Evolutionary conservation across 2,329 filamentous ascomycete species (phyloP).

Genomic region (Pseudogymnoascus verrucosus): DNA sequence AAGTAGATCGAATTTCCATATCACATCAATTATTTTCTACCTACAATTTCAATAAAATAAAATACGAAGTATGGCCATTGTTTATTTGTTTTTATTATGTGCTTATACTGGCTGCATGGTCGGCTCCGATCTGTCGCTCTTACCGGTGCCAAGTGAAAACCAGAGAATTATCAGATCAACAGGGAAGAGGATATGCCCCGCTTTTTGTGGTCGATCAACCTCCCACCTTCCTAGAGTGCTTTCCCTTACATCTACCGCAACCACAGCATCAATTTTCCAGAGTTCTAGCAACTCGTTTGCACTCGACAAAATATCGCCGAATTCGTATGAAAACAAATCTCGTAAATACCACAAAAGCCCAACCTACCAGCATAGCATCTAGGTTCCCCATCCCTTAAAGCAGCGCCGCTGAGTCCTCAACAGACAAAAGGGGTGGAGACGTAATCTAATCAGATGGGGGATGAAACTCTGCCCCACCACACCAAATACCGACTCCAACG

Average conservation of each 20-base stretch:
- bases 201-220: not conserved
- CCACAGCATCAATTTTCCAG: not conserved
- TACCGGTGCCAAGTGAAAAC: not conserved
- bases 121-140: not conserved
- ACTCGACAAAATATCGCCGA: not conserved
- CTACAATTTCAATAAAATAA: not conserved
- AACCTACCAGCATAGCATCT: not conserved
- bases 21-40: not conserved
- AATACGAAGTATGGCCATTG: not conserved
- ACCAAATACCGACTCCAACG: not conserved
- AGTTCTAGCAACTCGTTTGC: not conserved
- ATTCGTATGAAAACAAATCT: not conserved
- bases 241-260: not conserved
- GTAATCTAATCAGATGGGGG: slow-evolving; percentile 6
- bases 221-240: slow-evolving; percentile 4
- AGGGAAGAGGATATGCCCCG: not conserved
- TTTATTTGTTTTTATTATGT: slow-evolving; percentile 1
- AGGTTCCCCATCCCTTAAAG: not conserved
- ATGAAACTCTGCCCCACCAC: slow-evolving; percentile 4
- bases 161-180: slow-evolving; percentile 7
- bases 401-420: not conserved
- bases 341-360: not conserved
- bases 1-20: not conserved
- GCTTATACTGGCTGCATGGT: not conserved
- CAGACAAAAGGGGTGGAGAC: not conserved